Evolutionary conservation across 139 green algal species (phyloP).

Genomic region (Chlamydomonas incerta): DNA sequence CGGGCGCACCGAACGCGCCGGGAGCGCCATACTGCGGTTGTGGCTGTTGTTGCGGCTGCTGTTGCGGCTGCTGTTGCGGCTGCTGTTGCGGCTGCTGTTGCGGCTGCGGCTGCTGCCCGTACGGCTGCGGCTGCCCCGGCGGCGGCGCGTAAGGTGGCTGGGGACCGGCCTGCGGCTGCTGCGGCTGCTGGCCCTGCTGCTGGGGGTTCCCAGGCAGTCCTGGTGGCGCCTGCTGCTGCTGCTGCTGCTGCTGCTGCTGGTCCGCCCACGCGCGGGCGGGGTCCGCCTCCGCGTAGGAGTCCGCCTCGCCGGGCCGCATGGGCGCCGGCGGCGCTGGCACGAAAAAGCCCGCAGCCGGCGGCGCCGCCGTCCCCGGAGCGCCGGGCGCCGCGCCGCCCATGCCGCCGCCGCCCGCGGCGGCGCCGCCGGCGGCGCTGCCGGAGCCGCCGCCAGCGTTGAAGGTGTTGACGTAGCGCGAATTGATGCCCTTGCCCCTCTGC

Average conservation of each 20-base stretch:
- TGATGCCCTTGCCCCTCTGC: constrained; percentile 37
- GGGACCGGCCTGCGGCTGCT: neutral
- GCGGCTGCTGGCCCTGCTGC: neutral
- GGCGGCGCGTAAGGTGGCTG: too few relatives aligned
- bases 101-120: neutral
- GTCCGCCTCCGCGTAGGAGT: neutral
- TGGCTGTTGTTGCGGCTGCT: neutral
- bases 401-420: neutral
- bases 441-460: neutral
- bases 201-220: neutral
- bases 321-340: constrained; percentile 15
- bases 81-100: too few relatives aligned
- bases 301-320: neutral
- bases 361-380: too few relatives aligned
- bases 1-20: too few relatives aligned
- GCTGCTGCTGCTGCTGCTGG: neutral
- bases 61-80: neutral
- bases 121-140: neutral
- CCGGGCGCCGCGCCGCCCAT: too few relatives aligned
- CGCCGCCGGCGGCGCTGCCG: neutral
- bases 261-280: too few relatives aligned
- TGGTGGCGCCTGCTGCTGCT: neutral
- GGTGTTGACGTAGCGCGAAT: constrained; percentile 36
- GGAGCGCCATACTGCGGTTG: too few relatives aligned
- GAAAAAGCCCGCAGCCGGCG: neutral